Evolutionary conservation across 164 flowering plant species (phyloP).

Genomic region (Vitis labrusca): DNA sequence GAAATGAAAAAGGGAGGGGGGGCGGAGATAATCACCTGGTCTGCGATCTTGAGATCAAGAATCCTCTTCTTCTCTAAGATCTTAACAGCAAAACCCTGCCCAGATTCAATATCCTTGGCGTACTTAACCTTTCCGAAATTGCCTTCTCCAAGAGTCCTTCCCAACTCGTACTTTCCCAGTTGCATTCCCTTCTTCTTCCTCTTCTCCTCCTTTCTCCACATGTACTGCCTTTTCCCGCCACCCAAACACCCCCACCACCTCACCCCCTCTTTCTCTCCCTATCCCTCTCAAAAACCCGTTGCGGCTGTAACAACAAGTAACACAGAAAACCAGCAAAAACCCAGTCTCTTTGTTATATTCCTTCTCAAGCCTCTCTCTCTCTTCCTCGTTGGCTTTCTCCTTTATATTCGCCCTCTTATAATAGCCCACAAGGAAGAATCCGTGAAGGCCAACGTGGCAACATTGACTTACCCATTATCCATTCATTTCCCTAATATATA

Average conservation of each 20-base stretch:
- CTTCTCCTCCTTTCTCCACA: conserved; percentile 28
- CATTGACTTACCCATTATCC: too few relatives aligned
- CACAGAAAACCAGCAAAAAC: too few relatives aligned
- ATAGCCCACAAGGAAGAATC: too few relatives aligned
- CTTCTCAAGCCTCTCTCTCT: too few relatives aligned
- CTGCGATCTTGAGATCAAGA: conserved; percentile 57
- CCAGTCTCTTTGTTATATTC: too few relatives aligned
- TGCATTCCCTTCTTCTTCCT: conserved; percentile 53
- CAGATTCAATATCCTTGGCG: conserved; percentile 62
- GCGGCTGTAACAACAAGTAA: too few relatives aligned
- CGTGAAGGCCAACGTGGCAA: too few relatives aligned
- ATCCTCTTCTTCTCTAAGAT: conserved; percentile 71
- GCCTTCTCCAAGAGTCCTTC: conserved; percentile 82
- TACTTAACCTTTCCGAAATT: conserved; percentile 88
- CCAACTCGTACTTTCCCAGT: conserved; percentile 88
- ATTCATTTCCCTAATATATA: too few relatives aligned
- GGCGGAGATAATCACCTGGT: conserved; percentile 50
- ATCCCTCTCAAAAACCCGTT: neutral
- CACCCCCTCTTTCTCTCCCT: conserved; percentile 3
- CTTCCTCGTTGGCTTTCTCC: too few relatives aligned
- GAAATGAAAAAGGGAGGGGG: neutral
- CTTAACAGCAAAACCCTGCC: conserved; percentile 72
- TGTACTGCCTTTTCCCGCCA: neutral
- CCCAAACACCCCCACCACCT: neutral
- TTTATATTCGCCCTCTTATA: too few relatives aligned